phyloP scores from a whole-genome alignment of 345 rosid genomes.

The Iberis pinnata region DNA sequence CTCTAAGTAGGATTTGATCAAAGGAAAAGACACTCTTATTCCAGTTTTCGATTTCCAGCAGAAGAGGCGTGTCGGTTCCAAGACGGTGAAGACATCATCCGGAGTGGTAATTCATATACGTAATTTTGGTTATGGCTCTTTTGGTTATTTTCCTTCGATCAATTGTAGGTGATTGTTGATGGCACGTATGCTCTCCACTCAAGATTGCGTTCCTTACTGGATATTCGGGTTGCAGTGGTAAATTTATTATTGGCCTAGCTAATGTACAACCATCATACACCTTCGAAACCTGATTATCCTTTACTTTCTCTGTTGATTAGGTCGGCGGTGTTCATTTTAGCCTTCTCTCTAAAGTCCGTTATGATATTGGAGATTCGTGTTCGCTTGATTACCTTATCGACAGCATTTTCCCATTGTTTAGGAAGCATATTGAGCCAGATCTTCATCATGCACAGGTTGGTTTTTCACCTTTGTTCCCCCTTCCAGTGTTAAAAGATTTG shows the following conservation, averaged over 20 bases:
- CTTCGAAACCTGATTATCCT: conserved; percentile 9
- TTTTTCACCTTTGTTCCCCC: conserved; percentile 15
- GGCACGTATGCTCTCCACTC: conserved; percentile 95
- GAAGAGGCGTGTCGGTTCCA: conserved; percentile 54
- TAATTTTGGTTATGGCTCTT: conserved; percentile 6
- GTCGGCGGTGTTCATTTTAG: conserved; percentile 99
- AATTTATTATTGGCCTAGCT: conserved; percentile 20
- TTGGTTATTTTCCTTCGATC: conserved; percentile 1
- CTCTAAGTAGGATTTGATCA: conserved; percentile 60
- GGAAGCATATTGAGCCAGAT: conserved; percentile 97
- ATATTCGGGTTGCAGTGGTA: conserved; percentile 99
- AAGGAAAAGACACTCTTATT: conserved; percentile 61
- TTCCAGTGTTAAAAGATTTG: conserved; percentile 19
- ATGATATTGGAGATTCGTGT: conserved; percentile 93
- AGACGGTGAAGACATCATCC: conserved; percentile 55
- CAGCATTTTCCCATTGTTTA: conserved; percentile 94
- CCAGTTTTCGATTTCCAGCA: conserved; percentile 91
- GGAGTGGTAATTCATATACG: conserved; percentile 58
- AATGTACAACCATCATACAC: neutral
- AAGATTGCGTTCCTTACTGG: conserved; percentile 89
- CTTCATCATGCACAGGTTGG: conserved; percentile 99
- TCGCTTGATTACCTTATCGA: conserved; percentile 91
- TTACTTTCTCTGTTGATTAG: conserved; percentile 35
- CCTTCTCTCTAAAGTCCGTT: conserved; percentile 94
- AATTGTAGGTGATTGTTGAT: conserved; percentile 83